phyloP scores from a whole-genome alignment of 352 stramenopile species.

The Phytophthora tentaculata region DNA sequence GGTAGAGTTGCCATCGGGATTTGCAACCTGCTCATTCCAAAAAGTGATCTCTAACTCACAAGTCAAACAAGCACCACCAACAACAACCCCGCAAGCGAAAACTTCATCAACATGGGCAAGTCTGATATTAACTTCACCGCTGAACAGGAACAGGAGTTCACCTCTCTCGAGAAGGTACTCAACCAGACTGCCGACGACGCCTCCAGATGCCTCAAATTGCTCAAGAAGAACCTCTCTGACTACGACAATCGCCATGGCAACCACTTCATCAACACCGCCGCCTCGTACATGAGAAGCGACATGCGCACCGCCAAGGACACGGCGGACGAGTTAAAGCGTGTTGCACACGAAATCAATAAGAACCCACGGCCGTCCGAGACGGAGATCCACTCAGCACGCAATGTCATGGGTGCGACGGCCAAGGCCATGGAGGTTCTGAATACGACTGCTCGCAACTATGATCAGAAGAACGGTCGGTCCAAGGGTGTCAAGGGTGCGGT shows the following conservation, averaged over 20 bases:
- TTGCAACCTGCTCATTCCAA: constrained; percentile 14
- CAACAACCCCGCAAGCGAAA: constrained; percentile 6
- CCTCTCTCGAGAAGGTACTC: constrained; percentile 24
- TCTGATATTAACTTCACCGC: constrained; percentile 14
- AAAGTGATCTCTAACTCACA: constrained; percentile 19
- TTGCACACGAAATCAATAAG: constrained; percentile 26
- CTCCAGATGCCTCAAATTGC: constrained; percentile 21
- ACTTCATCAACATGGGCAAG: constrained; percentile 21
- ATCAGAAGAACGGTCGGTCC: constrained; percentile 26
- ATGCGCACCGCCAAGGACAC: constrained; percentile 32
- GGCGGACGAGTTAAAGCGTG: constrained; percentile 21
- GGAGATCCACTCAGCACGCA: constrained; percentile 17
- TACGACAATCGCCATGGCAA: constrained; percentile 27
- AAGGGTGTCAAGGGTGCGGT: constrained; percentile 25
- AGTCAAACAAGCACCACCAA: constrained; percentile 9
- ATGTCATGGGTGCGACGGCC: constrained; percentile 19
- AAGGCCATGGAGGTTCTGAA: constrained; percentile 28
- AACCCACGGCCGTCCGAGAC: constrained; percentile 12
- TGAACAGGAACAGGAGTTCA: constrained; percentile 27
- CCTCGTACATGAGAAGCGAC: constrained; percentile 21
- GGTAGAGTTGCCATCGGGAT: no score
- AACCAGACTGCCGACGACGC: constrained; percentile 29
- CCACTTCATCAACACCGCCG: constrained; percentile 30
- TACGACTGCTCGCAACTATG: constrained; percentile 28
- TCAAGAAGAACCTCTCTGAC: constrained; percentile 31